Evolutionary conservation across 768 basidiomycete genomes (phyloP), one percentile per base, ranked within the genome.

Genomic region (Lentinula guzmanii): DNA sequence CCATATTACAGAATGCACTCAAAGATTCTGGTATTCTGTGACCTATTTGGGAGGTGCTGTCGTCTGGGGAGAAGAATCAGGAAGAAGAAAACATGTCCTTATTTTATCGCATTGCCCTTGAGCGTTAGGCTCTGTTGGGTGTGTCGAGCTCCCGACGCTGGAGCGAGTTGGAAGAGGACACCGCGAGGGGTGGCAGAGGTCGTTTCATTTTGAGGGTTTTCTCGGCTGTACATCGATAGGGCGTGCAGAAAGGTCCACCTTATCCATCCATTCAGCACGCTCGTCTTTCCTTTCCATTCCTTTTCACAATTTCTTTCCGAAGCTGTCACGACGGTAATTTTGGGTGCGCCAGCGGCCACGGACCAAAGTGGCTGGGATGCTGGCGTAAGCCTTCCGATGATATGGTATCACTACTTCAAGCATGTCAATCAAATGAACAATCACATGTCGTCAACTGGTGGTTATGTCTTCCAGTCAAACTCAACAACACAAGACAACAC

Each of bases 1-100:
- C 91, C 11, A 91, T 93, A 50, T 70, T 93, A 58, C 89, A 90
- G 71, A 91, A 91, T 69, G 91, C 91, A 3, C 76, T 92, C 9
- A 83, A 88, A 68, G 90, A 91, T 67, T 88, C 86, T 5, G 90
- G 90, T 55, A 91, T 92, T 65, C 78, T 91, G 69, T 90, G 61
- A 64, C 34, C 54, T 52, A 4, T 13, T 24, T 21, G 58, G 42
- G 43, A 16, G 58, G 41, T 3, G 18, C 10, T 43, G 39, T 6
- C 24, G 37, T 37, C 21, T n/a, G 41, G 28, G 50, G 18, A 24
- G 55, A 28, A 56, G 41, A 31, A 31, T 37, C 24, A 41, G 53
- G 21, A 41, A 41, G 53, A 41, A 41, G 37, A 41, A 41, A 41
- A 10, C 5, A 37, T 35, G 18, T 37, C 8, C 18, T 55, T 37